Evolutionary conservation across 768 basidiomycete species (phyloP), one percentile per base, ranked within the genome.

Genomic region (Pseudohyphozyma bogoriensis): DNA sequence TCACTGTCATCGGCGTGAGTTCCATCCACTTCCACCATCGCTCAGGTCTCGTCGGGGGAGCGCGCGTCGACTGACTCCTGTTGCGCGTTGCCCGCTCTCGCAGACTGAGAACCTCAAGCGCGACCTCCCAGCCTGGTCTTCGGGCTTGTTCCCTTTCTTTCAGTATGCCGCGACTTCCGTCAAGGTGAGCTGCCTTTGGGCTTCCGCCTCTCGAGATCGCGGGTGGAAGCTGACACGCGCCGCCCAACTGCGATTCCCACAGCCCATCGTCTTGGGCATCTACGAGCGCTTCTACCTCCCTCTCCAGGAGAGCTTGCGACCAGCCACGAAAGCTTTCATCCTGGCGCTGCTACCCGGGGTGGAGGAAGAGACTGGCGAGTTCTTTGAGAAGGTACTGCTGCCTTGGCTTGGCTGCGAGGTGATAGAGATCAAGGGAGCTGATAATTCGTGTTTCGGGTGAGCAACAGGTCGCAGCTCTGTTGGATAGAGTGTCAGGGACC

Each of bases 101-200:
- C 66, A 95, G 92, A 80, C 82, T 3, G 93, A 92, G 68, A 91
- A 93, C 13, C 73, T 99, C 45, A 81, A 81, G 64, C 80, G 82
- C 45, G 95, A 99, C 75, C 78, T 99, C 3, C 79, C 86, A 6
- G 77, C 96, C 24, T 99, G 95, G 95, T 90, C 89, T 0, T 85
- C 90, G 6, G 95, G 95, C 10, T 75, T 99, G 8, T 96, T 99
- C 73, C 95, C 95, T 0, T 97, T 97, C 81, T 96, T 97, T 69
- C 90, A 96, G 75, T 97, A 90, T 73, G 90, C 95, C 13, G 86
- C 93, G n/a, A 97, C 92, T n/a, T 91, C 91, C 24, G 91, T 96
- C 59, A 89, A 89, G 80, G 89, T 87, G 65, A 53, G 75, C 59
- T 4, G 0, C n/a, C 35, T 44, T 28, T 31, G 10, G 6, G 36